Evolutionary conservation across 345 rosid genomes (phyloP).

Genomic region (Acer yangbiense): DNA sequence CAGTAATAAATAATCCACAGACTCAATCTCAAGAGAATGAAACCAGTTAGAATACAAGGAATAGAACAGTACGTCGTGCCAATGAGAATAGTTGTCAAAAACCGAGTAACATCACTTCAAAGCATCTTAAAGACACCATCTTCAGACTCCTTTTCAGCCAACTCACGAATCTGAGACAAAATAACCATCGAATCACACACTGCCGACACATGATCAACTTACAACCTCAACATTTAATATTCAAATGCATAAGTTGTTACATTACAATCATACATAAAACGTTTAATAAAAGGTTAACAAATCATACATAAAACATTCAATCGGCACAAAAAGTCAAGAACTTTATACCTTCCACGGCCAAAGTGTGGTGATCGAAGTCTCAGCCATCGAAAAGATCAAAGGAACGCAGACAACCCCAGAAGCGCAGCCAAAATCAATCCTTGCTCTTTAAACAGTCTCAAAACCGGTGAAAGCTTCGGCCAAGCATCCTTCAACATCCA

Average conservation of each 20-base stretch:
- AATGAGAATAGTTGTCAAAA: conserved; percentile 95
- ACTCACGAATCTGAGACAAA: conserved; percentile 77
- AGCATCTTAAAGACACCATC: conserved; percentile 96
- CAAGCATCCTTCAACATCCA: conserved; percentile 62
- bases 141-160: conserved; percentile 96
- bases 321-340: not conserved
- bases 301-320: not conserved
- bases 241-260: not conserved
- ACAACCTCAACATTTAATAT: not conserved
- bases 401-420: conserved; percentile 82
- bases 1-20: conserved; percentile 34
- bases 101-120: conserved; percentile 95
- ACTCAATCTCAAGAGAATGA: conserved; percentile 22
- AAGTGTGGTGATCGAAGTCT: conserved; percentile 85
- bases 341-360: conserved; percentile 93
- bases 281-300: not conserved
- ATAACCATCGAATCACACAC: conserved; percentile 22
- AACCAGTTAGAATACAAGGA: conserved; percentile 21
- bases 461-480: conserved; percentile 75
- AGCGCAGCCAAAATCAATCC: conserved; percentile 73
- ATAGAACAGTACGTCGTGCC: conserved; percentile 85
- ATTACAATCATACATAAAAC: not conserved
- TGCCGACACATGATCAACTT: conserved; percentile 6
- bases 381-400: conserved; percentile 96
- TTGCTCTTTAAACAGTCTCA: conserved; percentile 74